These are phyloP conservation scores for Tuber brumale DNA, from an alignment of 495 filamentous ascomycete species.

Conservation along the genomic window DNA sequence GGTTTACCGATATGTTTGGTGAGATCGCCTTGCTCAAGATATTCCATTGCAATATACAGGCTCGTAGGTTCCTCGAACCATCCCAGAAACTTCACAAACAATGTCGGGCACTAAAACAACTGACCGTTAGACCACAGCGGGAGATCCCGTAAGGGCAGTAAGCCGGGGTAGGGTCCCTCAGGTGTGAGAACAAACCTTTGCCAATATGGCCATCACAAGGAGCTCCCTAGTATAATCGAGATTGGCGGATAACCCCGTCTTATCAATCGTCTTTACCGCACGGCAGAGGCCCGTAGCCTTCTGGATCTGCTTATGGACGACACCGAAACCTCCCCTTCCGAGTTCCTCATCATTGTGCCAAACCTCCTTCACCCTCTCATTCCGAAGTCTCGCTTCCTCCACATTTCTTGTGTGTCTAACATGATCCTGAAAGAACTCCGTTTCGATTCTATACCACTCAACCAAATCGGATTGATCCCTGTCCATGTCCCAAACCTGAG, in stretches of 20 bases:
- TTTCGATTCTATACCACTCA: background rate
- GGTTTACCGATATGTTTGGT: background rate
- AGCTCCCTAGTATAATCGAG: background rate
- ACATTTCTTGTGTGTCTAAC: background rate
- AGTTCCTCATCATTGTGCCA: background rate
- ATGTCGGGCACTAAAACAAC: slow-evolving; percentile 37
- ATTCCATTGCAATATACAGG: slow-evolving; percentile 20
- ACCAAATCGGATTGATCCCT: background rate
- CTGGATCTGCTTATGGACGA: background rate
- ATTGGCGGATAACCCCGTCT: background rate
- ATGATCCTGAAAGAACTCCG: background rate
- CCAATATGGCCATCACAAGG: background rate
- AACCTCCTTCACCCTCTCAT: background rate
- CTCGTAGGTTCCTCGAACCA: slow-evolving; percentile 8
- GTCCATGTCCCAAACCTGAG: background rate
- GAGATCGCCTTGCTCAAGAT: slow-evolving; percentile 11
- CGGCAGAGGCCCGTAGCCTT: background rate
- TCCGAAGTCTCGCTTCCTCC: background rate
- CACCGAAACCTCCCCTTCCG: background rate
- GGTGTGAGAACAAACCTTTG: background rate
- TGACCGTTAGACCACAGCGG: background rate
- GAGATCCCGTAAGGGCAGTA: background rate
- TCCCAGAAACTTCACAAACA: slow-evolving; percentile 53
- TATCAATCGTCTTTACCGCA: background rate
- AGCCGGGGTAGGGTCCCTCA: too few relatives aligned